Evolutionary conservation across 306 rosid genomes (phyloP).

Genomic region (Castanea mollissima): DNA sequence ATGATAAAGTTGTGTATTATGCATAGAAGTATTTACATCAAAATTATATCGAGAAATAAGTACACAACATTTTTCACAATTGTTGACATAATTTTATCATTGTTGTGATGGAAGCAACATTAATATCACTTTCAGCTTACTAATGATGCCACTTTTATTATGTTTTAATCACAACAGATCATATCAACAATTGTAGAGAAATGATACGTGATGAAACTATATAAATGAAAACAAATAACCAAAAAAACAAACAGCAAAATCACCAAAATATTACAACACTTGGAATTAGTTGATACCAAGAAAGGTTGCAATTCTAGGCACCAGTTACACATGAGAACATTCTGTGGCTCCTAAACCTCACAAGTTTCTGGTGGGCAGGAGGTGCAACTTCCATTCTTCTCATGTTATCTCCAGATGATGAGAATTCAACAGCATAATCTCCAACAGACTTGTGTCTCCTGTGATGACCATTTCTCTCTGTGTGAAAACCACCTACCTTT

Average conservation of each 20-base stretch:
- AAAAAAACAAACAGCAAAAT: neutral
- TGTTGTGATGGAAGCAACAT: no score
- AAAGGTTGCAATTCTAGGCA: neutral
- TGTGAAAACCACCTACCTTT: neutral
- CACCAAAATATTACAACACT: neutral
- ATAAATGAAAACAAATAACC: no score
- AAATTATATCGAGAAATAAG: no score
- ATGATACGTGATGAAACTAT: no score
- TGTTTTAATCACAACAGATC: no score
- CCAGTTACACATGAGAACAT: neutral
- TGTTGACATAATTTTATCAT: no score
- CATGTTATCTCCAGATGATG: neutral
- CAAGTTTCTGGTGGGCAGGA: constrained; percentile 4
- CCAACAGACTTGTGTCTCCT: neutral
- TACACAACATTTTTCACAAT: no score
- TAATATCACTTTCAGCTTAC: no score
- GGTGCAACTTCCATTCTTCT: neutral
- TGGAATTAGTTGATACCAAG: no score
- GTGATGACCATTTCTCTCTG: neutral
- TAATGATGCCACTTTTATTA: no score
- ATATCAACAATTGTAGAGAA: no score
- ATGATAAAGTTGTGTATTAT: neutral
- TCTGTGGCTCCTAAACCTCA: constrained; percentile 10
- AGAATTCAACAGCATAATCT: neutral
- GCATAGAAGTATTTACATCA: no score